phyloP scores from a whole-genome alignment of 2,329 filamentous ascomycete species.

The Colletotrichum incanum region DNA sequence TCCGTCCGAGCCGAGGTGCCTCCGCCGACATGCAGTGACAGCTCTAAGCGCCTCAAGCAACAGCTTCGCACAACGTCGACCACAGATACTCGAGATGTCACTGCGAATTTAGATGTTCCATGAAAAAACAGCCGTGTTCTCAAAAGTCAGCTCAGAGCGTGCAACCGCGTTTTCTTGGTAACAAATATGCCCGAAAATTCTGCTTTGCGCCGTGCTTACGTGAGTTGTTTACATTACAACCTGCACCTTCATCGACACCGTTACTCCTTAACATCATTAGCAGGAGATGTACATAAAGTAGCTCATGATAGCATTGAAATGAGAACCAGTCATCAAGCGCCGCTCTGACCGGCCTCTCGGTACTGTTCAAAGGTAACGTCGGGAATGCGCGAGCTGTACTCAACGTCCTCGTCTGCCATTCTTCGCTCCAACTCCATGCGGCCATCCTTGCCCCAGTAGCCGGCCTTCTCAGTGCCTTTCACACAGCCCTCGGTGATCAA shows the following conservation, averaged over 20 bases:
- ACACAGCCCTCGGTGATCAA: slow-evolving; percentile 81
- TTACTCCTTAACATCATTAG: slow-evolving; percentile 17
- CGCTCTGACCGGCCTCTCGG: slow-evolving; percentile 64
- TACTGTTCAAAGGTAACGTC: slow-evolving; percentile 57
- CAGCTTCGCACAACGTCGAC: background rate
- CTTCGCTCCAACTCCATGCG: slow-evolving; percentile 78
- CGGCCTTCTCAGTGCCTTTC: slow-evolving; percentile 71
- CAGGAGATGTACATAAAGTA: background rate
- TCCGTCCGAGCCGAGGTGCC: slow-evolving; percentile 19
- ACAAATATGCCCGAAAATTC: background rate
- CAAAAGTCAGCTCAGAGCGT: background rate
- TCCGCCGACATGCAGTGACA: slow-evolving; percentile 3
- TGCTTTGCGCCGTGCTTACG: background rate
- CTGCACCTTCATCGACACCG: background rate
- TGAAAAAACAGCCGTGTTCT: background rate
- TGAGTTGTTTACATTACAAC: background rate
- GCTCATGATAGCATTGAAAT: background rate
- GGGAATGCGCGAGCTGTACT: slow-evolving; percentile 41
- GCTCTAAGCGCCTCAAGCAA: background rate
- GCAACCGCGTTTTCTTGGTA: background rate
- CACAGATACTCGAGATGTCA: background rate
- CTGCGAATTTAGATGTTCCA: background rate
- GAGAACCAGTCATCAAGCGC: slow-evolving; percentile 53
- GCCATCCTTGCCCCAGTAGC: slow-evolving; percentile 80
- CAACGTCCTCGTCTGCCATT: slow-evolving; percentile 74